A percentile compares a stretch with the other conserved stretches of the same genome.
Evolutionary conservation across 176 grass and related monocot species (phyloP).

Genomic region (Sorghum bicolor): DNA sequence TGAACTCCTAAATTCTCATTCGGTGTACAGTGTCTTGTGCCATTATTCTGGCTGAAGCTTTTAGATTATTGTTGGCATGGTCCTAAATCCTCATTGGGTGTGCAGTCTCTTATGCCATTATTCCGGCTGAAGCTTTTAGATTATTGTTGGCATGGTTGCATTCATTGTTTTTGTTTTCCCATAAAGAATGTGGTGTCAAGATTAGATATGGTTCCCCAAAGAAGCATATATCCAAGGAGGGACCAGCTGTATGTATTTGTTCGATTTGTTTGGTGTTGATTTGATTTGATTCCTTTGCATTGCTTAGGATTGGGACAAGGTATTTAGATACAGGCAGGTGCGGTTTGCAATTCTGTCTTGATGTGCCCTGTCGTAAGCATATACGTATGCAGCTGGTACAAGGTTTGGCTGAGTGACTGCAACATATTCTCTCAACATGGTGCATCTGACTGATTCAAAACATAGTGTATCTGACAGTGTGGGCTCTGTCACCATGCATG

Average conservation of each 20-base stretch:
- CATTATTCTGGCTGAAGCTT: constrained; percentile 5
- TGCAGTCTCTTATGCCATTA: constrained; percentile 13
- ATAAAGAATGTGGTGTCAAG: constrained; percentile 1
- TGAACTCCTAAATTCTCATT: constrained; percentile 19
- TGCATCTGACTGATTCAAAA: no score
- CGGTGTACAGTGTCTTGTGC: constrained; percentile 7
- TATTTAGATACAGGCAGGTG: not conserved
- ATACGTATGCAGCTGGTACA: not conserved
- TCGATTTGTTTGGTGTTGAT: constrained; percentile 18
- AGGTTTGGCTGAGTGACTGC: not conserved
- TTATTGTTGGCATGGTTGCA: not conserved
- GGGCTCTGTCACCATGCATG: no score
- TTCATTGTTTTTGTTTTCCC: not conserved
- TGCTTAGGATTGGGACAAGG: not conserved
- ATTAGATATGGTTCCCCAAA: not conserved
- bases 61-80: not conserved
- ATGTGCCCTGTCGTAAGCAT: not conserved
- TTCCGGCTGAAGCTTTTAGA: constrained; percentile 6
- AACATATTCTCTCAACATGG: not conserved
- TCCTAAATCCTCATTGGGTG: constrained; percentile 4
- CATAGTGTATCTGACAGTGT: no score
- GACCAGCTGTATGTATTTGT: not conserved
- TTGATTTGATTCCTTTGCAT: not conserved
- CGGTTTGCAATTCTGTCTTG: constrained; percentile 6
- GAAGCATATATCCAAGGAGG: constrained; percentile 3